Evolutionary conservation across 805 yeast genomes (phyloP).

Genomic region (Metschnikowia baotianmanensis): DNA sequence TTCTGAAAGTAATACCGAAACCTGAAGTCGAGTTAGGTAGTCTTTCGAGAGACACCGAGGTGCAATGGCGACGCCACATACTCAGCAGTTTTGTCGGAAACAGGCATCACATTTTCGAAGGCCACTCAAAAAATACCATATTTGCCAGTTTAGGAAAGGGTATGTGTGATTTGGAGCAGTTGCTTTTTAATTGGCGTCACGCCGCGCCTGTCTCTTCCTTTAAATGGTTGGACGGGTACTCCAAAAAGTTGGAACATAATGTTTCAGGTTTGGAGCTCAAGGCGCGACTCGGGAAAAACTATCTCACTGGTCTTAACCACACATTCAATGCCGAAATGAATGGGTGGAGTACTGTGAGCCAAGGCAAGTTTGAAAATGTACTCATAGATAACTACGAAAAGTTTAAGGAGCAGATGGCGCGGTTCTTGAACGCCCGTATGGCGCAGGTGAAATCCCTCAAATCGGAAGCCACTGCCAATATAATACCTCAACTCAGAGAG

Average conservation of each 20-base stretch:
- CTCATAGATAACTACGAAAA: constrained; percentile 23
- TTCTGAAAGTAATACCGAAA: constrained; percentile 21
- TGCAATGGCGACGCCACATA: constrained; percentile 33
- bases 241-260: constrained; percentile 19
- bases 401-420: constrained; percentile 30
- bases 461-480: constrained; percentile 12
- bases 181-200: constrained; percentile 29
- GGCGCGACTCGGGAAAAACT: constrained; percentile 10
- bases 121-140: constrained; percentile 20
- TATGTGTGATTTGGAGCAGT: constrained; percentile 16
- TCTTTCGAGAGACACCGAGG: constrained; percentile 21
- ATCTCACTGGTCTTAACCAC: constrained; percentile 9
- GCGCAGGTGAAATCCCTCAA: constrained; percentile 21
- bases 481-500: constrained; percentile 24
- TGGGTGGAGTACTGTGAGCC: constrained; percentile 3
- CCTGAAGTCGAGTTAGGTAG: constrained; percentile 21
- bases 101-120: constrained; percentile 24
- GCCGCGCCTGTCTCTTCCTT: constrained; percentile 13
- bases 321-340: constrained; percentile 5
- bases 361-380: neutral
- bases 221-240: constrained; percentile 21
- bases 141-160: constrained; percentile 23
- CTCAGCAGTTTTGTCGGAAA: constrained; percentile 31
- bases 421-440: constrained; percentile 24
- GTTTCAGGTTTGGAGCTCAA: constrained; percentile 26